Conservation (phyloP, 2,329 filamentous ascomycete genomes). For the Monilinia polystroma region DNA sequence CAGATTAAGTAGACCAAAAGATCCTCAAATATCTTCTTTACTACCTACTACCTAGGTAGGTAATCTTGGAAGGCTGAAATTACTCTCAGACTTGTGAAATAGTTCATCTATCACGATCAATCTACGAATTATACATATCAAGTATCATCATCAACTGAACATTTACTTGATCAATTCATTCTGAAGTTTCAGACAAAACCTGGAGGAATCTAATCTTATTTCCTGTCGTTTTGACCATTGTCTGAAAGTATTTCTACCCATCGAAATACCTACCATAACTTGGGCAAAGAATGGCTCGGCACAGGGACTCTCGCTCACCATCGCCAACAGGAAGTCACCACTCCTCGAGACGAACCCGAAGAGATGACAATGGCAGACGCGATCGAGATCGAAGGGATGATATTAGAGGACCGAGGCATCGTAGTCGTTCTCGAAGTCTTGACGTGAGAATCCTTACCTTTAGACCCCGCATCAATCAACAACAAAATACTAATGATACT, state of each 20-base stretch:
- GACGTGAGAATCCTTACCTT: slow-evolving; percentile 52
- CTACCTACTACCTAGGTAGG: too few species aligned
- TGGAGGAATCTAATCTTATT: neutral
- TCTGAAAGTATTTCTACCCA: slow-evolving; percentile 48
- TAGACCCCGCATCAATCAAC: slow-evolving; percentile 22
- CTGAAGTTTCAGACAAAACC: neutral
- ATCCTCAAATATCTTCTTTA: slow-evolving; percentile 1
- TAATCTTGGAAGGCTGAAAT: neutral
- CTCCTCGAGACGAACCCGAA: slow-evolving; percentile 59
- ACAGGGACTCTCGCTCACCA: slow-evolving; percentile 76
- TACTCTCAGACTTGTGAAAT: neutral
- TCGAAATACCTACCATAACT: slow-evolving; percentile 34
- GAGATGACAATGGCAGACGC: slow-evolving; percentile 51
- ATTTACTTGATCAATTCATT: neutral
- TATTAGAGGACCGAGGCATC: slow-evolving; percentile 50
- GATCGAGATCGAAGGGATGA: slow-evolving; percentile 52
- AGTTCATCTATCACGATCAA: neutral
- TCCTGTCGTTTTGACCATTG: slow-evolving; percentile 24
- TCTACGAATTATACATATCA: neutral
- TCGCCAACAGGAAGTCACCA: slow-evolving; percentile 86
- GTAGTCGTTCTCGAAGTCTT: slow-evolving; percentile 60
- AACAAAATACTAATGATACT: slow-evolving; percentile 32
- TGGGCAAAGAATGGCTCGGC: slow-evolving; percentile 55
- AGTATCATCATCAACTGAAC: slow-evolving; percentile 3
- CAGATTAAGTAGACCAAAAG: neutral